Percentiles rank a stretch among this genome's conserved stretches.
phyloP scores from a whole-genome alignment of 768 basidiomycete genomes.

The Rhizopogon rudus region DNA sequence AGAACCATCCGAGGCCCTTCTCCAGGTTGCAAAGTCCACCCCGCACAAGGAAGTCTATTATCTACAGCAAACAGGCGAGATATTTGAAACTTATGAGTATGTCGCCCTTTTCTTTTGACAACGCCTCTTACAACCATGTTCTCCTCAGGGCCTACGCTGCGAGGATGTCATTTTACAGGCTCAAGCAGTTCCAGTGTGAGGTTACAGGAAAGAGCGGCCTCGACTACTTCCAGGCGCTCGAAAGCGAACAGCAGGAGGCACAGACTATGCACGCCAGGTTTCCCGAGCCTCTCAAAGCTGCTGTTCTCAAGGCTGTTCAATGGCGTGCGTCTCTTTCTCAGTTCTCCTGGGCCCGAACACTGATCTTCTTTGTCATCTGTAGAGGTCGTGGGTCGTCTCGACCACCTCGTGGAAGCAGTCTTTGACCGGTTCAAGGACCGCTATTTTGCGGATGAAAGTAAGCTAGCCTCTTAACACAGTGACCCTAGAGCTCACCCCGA shows the following conservation, averaged over 20 bases:
- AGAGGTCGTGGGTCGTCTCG: slow-evolving; percentile 97
- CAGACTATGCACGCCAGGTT: slow-evolving; percentile 87
- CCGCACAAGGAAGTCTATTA: slow-evolving; percentile 81
- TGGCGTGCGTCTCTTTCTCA: slow-evolving; percentile 72
- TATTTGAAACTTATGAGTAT: slow-evolving; percentile 95
- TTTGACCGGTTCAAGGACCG: slow-evolving; percentile 96
- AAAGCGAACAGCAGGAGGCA: slow-evolving; percentile 88
- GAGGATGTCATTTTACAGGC: slow-evolving; percentile 91
- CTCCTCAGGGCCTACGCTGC: slow-evolving; percentile 68
- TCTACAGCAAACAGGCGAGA: slow-evolving; percentile 92
- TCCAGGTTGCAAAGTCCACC: slow-evolving; percentile 58
- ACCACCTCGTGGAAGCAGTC: slow-evolving; percentile 91
- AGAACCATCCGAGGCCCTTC: slow-evolving; percentile 68
- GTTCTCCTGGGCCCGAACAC: slow-evolving; percentile 8
- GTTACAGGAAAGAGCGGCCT: slow-evolving; percentile 92
- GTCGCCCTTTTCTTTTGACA: slow-evolving; percentile 32
- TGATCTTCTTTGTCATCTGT: slow-evolving; percentile 14
- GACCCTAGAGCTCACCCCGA: slow-evolving; percentile 11
- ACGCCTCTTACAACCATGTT: slow-evolving; percentile 9
- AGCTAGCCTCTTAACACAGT: slow-evolving; percentile 29
- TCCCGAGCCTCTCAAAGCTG: slow-evolving; percentile 87
- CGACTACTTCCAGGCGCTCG: slow-evolving; percentile 91
- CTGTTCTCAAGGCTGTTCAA: slow-evolving; percentile 89
- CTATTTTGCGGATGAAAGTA: slow-evolving; percentile 89
- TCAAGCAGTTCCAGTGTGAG: slow-evolving; percentile 96